Conservation (phyloP, 1,284 basidiomycete genomes). For the Exobasidium cylindrosporum region DNA sequence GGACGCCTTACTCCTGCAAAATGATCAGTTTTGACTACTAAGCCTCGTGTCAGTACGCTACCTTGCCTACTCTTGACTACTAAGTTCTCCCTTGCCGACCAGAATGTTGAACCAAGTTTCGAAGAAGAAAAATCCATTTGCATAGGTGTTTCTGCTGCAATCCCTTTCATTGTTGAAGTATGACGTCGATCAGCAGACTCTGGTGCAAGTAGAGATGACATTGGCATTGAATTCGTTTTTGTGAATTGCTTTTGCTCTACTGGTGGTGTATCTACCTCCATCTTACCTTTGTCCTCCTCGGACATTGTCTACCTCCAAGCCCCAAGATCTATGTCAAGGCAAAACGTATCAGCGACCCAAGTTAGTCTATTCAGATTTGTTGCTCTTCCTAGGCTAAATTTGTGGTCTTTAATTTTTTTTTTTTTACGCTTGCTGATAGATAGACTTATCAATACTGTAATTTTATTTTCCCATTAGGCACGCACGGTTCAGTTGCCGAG, state of each 20-base stretch:
- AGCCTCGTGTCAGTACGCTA: slow-evolving; percentile 81
- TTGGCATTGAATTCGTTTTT: background rate
- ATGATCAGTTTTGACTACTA: slow-evolving; percentile 79
- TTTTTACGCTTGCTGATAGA: too few species aligned
- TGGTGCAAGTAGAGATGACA: background rate
- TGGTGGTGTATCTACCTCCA: background rate
- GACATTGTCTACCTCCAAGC: too few species aligned
- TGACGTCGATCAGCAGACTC: background rate
- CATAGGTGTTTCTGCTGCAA: background rate
- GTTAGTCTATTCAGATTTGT: too few species aligned
- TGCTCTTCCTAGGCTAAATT: too few species aligned
- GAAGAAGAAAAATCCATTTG: background rate
- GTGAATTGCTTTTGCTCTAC: background rate
- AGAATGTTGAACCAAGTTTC: background rate
- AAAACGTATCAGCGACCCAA: too few species aligned
- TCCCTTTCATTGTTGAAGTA: background rate
- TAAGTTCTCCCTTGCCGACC: slow-evolving; percentile 26
- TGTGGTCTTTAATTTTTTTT: too few species aligned
- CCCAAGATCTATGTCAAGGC: too few species aligned
- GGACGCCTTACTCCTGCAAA: slow-evolving; percentile 55
- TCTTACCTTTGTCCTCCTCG: background rate
- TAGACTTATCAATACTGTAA: too few species aligned
- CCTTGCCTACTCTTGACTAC: slow-evolving; percentile 84
- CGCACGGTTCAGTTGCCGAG: too few species aligned
- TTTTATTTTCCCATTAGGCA: too few species aligned